Conservation (phyloP, 1,284 basidiomycete genomes). For the Cutaneotrichosporon daszewskae region DNA sequence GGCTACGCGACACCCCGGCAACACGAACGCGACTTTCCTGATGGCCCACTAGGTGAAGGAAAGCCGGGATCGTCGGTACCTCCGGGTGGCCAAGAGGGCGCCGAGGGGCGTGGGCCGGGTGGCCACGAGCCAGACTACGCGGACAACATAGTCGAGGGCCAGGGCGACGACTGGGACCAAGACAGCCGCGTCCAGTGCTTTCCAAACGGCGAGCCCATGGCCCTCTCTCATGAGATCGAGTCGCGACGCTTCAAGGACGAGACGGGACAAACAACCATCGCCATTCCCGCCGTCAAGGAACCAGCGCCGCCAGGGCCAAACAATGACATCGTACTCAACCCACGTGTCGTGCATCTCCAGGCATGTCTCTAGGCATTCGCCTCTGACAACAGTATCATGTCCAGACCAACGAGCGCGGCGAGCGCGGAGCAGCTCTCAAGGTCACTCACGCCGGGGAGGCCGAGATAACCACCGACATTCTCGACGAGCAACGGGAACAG, state of each 20-base stretch:
- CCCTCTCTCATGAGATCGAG: not conserved
- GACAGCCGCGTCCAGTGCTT: not conserved
- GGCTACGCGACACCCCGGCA: not conserved
- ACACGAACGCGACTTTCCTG: conserved; percentile 16
- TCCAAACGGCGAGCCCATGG: conserved; percentile 1
- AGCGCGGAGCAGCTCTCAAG: conserved; percentile 24
- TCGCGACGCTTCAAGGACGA: conserved; percentile 23
- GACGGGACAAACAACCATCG: conserved; percentile 20
- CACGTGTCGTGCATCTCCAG: conserved; percentile 35
- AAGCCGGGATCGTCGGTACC: no score
- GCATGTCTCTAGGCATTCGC: no score
- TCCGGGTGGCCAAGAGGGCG: conserved; percentile 34
- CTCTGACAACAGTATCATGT: conserved; percentile 7
- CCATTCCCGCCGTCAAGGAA: conserved; percentile 29
- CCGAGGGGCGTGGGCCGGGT: conserved; percentile 28
- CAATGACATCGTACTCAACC: conserved; percentile 39
- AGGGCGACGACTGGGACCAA: not conserved
- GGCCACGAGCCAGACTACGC: conserved; percentile 23
- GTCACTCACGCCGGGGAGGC: conserved; percentile 32
- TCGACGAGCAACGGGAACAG: no score
- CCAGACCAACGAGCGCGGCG: not conserved
- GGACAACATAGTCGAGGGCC: conserved; percentile 8
- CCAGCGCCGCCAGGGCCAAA: conserved; percentile 39
- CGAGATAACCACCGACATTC: no score
- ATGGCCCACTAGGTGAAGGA: conserved; percentile 1